Conservation (phyloP, 1,284 basidiomycete species). For the Heliocybe sulcata region DNA sequence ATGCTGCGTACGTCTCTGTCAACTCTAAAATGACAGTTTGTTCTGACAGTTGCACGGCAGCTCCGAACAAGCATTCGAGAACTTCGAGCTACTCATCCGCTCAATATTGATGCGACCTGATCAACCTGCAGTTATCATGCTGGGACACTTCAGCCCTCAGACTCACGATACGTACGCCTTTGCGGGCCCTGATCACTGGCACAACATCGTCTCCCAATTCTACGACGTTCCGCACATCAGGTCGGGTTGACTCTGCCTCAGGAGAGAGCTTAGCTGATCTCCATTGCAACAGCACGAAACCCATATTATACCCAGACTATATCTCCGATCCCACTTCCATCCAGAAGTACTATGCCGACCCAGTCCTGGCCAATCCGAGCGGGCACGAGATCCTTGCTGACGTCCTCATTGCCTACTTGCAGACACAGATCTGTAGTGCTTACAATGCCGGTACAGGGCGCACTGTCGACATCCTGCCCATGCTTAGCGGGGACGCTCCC, state of each 20-base stretch:
- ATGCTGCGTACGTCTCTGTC: conserved; percentile 59
- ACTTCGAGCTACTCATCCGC: conserved; percentile 88
- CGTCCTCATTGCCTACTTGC: conserved; percentile 81
- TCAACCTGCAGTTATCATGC: conserved; percentile 81
- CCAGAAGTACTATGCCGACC: conserved; percentile 72
- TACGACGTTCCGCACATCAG: conserved; percentile 91
- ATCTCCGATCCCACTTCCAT: conserved; percentile 68
- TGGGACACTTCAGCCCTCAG: conserved; percentile 90
- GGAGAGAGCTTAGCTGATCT: neutral
- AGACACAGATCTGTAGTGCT: conserved; percentile 78
- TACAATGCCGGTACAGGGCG: conserved; percentile 74
- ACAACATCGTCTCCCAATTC: conserved; percentile 86
- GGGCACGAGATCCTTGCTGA: conserved; percentile 87
- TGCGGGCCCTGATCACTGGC: conserved; percentile 82
- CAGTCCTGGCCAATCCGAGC: conserved; percentile 69
- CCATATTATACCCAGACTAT: conserved; percentile 77
- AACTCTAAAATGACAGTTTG: neutral
- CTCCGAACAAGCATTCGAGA: conserved; percentile 63
- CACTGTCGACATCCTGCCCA: conserved; percentile 51
- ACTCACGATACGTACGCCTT: conserved; percentile 74
- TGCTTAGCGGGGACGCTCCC: conserved; percentile 25
- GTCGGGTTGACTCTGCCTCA: conserved; percentile 22
- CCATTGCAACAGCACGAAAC: conserved; percentile 52
- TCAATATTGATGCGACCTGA: conserved; percentile 85
- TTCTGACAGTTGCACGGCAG: conserved; percentile 28